A percentile compares a stretch with the other conserved stretches of the same genome.
These are phyloP conservation scores for Lactarius indigo DNA, from an alignment of 768 basidiomycete genomes.

Conservation along the genomic window DNA sequence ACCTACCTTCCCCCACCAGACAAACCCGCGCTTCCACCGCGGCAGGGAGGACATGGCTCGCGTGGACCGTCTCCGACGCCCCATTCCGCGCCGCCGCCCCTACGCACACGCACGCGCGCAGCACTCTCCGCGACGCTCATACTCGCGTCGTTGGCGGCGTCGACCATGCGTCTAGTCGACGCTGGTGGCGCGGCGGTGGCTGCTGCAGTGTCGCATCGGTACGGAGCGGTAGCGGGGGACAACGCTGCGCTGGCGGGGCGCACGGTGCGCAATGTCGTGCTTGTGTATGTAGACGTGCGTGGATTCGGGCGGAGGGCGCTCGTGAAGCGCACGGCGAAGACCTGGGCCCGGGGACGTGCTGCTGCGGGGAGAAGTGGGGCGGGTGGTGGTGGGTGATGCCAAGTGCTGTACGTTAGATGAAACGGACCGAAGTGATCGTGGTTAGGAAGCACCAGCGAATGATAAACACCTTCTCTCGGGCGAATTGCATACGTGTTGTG, in stretches of 20 bases:
- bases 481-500: neutral
- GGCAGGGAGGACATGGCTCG: neutral
- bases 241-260: conserved; percentile 20
- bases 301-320: conserved; percentile 20
- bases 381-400: neutral
- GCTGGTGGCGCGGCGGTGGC: conserved; percentile 21
- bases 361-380: neutral
- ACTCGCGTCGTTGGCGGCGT: conserved; percentile 14
- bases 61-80: conserved; percentile 7
- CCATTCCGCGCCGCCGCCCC: neutral
- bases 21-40: conserved; percentile 11
- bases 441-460: neutral
- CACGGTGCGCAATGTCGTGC: conserved; percentile 23
- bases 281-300: conserved; percentile 23
- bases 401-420: no score
- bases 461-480: neutral
- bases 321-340: conserved; percentile 18
- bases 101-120: conserved; percentile 6
- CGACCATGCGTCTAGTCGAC: conserved; percentile 16
- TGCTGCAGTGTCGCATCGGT: conserved; percentile 25
- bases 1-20: neutral
- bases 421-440: neutral
- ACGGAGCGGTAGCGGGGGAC: conserved; percentile 15
- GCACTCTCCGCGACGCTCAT: conserved; percentile 23
- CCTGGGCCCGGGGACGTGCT: conserved; percentile 11